Evolutionary conservation across 129 eudicot species (phyloP).

Genomic region (Apium graveolens): DNA sequence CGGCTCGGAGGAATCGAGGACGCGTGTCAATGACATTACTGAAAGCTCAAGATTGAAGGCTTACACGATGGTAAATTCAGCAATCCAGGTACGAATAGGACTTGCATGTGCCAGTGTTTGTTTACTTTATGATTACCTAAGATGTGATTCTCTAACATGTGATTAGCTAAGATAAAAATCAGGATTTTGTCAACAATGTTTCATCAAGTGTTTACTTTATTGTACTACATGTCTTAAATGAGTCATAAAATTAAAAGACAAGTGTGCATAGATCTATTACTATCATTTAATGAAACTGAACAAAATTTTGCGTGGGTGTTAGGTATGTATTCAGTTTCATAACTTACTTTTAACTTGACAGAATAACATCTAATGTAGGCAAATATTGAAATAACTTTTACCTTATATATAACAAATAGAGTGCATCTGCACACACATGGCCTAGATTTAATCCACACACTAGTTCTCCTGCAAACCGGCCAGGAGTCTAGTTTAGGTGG

Average conservation of each 20-base stretch:
- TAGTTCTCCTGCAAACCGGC: neutral
- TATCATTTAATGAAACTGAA: neutral
- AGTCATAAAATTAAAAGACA: neutral
- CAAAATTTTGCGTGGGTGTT: neutral
- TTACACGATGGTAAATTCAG: conserved; percentile 74
- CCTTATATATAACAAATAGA: neutral
- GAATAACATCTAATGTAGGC: neutral
- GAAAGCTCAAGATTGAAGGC: conserved; percentile 75
- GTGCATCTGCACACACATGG: neutral
- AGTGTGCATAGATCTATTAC: neutral
- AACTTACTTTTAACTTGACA: neutral
- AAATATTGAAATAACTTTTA: neutral
- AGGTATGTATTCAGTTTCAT: neutral
- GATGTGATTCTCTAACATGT: too few relatives aligned
- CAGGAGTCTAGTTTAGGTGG: neutral
- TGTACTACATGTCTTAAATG: neutral
- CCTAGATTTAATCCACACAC: neutral
- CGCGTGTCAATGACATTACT: conserved; percentile 60
- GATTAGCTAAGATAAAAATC: neutral
- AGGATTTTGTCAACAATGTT: neutral
- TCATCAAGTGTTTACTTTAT: neutral
- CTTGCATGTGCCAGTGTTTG: neutral
- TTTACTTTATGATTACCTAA: neutral
- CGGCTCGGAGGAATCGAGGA: conserved; percentile 41
- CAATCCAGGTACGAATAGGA: conserved; percentile 55